phyloP scores from a whole-genome alignment of 2,329 filamentous ascomycete genomes.

The Aspergillus luchuensis region DNA sequence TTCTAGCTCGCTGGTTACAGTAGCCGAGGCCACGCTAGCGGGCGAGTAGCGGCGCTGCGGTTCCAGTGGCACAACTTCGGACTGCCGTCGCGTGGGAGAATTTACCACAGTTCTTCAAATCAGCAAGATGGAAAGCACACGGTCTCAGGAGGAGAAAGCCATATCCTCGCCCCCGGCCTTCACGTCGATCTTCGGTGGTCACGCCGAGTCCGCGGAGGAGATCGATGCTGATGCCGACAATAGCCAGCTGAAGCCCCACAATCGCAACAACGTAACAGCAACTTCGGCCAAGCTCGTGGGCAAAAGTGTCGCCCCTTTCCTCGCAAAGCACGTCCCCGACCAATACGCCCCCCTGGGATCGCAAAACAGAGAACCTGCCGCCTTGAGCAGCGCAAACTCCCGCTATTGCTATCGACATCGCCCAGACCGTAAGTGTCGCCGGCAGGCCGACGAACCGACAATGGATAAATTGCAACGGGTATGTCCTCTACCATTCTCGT shows the following conservation, averaged over 20 bases:
- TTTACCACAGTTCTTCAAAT: background rate
- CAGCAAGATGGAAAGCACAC: constrained; percentile 11
- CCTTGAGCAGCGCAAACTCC: constrained; percentile 65
- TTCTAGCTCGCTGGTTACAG: background rate
- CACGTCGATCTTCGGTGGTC: constrained; percentile 27
- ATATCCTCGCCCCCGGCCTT: constrained; percentile 14
- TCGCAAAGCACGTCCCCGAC: constrained; percentile 85
- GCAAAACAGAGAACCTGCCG: constrained; percentile 24
- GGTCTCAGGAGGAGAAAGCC: background rate
- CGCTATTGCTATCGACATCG: constrained; percentile 95
- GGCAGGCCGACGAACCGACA: constrained; percentile 89
- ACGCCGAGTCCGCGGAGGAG: constrained; percentile 18
- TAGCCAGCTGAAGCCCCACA: constrained; percentile 27
- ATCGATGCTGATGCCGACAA: constrained; percentile 26
- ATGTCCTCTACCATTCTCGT: constrained; percentile 36
- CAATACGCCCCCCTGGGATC: constrained; percentile 78
- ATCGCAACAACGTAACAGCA: constrained; percentile 42
- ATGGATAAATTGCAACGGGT: constrained; percentile 94
- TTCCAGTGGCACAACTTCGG: background rate
- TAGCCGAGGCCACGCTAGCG: constrained; percentile 7
- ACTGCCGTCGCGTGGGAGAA: background rate
- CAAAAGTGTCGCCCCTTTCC: constrained; percentile 81
- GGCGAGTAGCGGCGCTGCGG: background rate
- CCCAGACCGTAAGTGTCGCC: constrained; percentile 89
- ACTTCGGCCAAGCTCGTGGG: constrained; percentile 64